These are phyloP conservation scores for Mortierella sp. DNA, from an alignment of 371 early-diverging fungal species.

Conservation along the genomic window DNA sequence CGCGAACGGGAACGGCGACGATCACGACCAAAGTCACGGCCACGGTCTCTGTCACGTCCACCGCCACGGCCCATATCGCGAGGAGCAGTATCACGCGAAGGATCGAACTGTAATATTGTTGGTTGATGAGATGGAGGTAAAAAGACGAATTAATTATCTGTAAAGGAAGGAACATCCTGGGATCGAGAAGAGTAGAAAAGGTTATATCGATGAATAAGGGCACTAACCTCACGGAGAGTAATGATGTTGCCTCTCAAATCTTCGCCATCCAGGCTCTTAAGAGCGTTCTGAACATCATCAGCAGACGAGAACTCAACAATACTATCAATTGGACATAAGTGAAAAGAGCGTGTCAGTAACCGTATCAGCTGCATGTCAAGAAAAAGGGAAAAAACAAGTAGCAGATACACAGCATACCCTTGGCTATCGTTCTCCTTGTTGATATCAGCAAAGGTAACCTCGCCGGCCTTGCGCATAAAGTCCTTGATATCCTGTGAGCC, in stretches of 20 bases:
- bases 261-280: slow-evolving; percentile 87
- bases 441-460: slow-evolving; percentile 94
- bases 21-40: slow-evolving; percentile 59
- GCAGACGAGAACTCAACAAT: slow-evolving; percentile 90
- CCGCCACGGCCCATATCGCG: slow-evolving; percentile 56
- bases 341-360: background rate
- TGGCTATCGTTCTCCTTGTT: slow-evolving; percentile 85
- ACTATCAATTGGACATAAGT: slow-evolving; percentile 58
- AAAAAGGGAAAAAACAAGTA: background rate
- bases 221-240: slow-evolving; percentile 80
- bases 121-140: background rate
- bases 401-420: slow-evolving; percentile 80
- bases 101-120: slow-evolving; percentile 46
- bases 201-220: background rate
- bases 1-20: slow-evolving; percentile 53
- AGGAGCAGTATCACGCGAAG: slow-evolving; percentile 60
- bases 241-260: slow-evolving; percentile 89
- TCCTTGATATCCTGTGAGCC: slow-evolving; percentile 94
- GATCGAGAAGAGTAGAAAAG: background rate
- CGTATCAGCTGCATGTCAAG: background rate
- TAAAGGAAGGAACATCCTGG: background rate
- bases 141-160: background rate
- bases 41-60: slow-evolving; percentile 50
- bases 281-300: slow-evolving; percentile 89
- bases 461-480: slow-evolving; percentile 94